Percentiles rank a stretch among this genome's conserved stretches.
phyloP scores from a whole-genome alignment of 257 asterid species.

The Scutellaria minor region DNA sequence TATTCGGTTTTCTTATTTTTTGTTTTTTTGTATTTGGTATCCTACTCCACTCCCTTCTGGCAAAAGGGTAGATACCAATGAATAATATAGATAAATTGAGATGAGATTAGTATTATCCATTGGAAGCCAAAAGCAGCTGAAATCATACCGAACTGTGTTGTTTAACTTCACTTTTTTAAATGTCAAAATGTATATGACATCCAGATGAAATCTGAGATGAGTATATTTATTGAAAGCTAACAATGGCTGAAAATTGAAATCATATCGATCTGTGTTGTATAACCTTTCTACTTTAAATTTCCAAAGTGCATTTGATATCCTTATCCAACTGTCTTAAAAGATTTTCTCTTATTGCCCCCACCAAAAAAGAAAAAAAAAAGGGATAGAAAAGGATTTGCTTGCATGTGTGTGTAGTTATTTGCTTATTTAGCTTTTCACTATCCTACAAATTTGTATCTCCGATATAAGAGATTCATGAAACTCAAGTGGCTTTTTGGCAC shows the following conservation, averaged over 20 bases:
- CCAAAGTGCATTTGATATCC: constrained; percentile 12
- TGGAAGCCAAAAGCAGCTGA: constrained; percentile 13
- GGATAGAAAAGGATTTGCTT: too few relatives aligned
- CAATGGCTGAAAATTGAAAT: constrained; percentile 1
- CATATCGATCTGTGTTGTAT: constrained; percentile 1
- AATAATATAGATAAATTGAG: neutral
- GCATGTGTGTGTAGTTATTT: too few relatives aligned
- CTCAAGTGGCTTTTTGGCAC: constrained; percentile 4
- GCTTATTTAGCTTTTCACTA: too few relatives aligned
- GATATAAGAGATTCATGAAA: neutral
- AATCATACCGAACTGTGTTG: neutral
- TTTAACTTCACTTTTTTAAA: neutral
- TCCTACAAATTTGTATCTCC: neutral
- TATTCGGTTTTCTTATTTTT: neutral
- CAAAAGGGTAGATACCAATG: neutral
- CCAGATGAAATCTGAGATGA: constrained; percentile 7
- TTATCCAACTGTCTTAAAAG: neutral
- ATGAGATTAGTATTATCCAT: neutral
- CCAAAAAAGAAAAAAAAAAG: too few relatives aligned
- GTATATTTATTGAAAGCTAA: constrained; percentile 6
- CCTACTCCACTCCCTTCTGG: constrained; percentile 1
- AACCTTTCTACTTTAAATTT: neutral
- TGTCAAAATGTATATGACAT: neutral
- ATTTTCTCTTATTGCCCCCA: neutral
- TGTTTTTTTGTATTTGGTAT: neutral